These are phyloP conservation scores for Alternaria consortialis DNA, from an alignment of 2,329 filamentous ascomycete genomes.

Conservation along the genomic window DNA sequence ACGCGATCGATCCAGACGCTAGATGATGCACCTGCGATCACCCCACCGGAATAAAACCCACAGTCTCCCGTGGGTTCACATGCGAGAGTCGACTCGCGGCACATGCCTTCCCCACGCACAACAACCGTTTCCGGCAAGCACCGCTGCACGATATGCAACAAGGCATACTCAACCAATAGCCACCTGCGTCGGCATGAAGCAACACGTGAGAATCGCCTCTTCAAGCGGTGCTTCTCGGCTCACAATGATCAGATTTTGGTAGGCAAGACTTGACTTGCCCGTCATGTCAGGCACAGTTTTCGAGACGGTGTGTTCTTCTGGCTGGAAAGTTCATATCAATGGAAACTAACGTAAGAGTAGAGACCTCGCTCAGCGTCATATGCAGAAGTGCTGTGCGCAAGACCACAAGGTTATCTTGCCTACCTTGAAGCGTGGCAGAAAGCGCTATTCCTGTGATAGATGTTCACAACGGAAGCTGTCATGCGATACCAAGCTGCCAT, in stretches of 20 bases:
- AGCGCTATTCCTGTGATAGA: neutral
- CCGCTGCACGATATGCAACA: neutral
- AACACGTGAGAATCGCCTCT: neutral
- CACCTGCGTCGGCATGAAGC: conserved; percentile 1
- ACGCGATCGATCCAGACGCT: neutral
- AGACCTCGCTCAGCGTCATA: neutral
- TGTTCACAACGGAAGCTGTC: neutral
- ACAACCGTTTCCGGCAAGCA: neutral
- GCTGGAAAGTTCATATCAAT: neutral
- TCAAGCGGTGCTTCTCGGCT: neutral
- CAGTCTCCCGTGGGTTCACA: neutral
- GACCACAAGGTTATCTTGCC: neutral
- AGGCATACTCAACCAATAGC: neutral
- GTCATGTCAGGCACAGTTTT: neutral
- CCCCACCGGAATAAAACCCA: neutral
- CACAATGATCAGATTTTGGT: neutral
- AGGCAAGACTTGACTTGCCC: conserved; percentile 1
- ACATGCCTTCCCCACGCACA: neutral
- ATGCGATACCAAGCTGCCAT: neutral
- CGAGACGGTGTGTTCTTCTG: neutral
- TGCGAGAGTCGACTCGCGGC: neutral
- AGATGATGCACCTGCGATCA: neutral
- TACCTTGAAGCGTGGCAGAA: neutral
- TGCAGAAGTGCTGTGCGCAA: neutral
- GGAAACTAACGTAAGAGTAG: neutral